Conservation (phyloP, 1,284 basidiomycete genomes). For the Tilletiaria anomala region DNA sequence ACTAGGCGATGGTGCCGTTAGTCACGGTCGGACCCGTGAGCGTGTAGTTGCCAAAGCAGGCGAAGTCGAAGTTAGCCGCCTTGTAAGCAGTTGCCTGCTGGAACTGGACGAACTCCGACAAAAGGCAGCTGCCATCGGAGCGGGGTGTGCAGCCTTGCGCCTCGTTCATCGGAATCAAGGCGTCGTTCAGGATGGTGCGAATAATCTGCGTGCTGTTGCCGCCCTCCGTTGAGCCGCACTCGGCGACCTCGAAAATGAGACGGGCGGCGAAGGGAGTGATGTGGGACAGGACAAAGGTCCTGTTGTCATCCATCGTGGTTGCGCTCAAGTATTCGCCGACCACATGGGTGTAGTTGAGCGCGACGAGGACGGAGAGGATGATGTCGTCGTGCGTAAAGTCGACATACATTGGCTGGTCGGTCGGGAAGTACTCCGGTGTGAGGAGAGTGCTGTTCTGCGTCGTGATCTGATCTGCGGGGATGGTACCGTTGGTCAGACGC, state of each 20-base stretch:
- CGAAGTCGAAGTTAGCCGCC: slow-evolving; percentile 24
- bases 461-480: slow-evolving; percentile 18
- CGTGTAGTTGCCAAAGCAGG: slow-evolving; percentile 8
- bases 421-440: slow-evolving; percentile 17
- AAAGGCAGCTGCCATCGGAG: slow-evolving; percentile 63
- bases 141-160: slow-evolving; percentile 52
- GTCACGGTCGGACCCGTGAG: neutral
- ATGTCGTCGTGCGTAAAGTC: slow-evolving; percentile 37
- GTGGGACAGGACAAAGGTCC: slow-evolving; percentile 18
- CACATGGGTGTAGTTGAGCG: slow-evolving; percentile 30
- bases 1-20: neutral
- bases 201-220: slow-evolving; percentile 47
- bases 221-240: slow-evolving; percentile 9
- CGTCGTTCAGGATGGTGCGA: slow-evolving; percentile 72
- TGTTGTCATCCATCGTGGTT: slow-evolving; percentile 8
- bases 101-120: slow-evolving; percentile 54
- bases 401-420: slow-evolving; percentile 27
- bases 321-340: slow-evolving; percentile 13
- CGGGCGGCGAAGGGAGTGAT: slow-evolving; percentile 24
- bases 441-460: slow-evolving; percentile 33
- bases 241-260: slow-evolving; percentile 20
- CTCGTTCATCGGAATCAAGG: slow-evolving; percentile 62
- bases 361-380: slow-evolving; percentile 24
- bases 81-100: slow-evolving; percentile 15
- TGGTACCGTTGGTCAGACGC: slow-evolving; percentile 13